Conservation (phyloP, 441 rosid species). For the Pelargonium cotyledonis region DNA sequence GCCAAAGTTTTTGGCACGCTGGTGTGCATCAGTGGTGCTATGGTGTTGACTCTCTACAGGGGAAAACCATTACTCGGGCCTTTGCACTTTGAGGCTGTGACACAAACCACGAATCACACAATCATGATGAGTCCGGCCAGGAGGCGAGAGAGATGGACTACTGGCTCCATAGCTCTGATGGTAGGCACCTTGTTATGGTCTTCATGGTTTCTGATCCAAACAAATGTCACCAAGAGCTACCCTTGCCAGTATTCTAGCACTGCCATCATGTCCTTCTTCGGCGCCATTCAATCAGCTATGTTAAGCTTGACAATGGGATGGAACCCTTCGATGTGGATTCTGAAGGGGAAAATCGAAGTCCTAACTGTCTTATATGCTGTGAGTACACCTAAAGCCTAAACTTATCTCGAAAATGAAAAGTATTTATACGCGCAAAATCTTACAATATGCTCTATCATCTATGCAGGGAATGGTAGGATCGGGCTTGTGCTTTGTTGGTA, state of each 20-base stretch:
- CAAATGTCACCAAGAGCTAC: constrained; percentile 36
- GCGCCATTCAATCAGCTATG: constrained; percentile 50
- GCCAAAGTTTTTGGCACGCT: constrained; percentile 48
- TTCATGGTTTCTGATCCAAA: constrained; percentile 56
- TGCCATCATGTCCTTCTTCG: constrained; percentile 47
- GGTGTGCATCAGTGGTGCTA: constrained; percentile 44
- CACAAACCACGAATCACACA: constrained; percentile 13
- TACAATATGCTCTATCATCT: background rate
- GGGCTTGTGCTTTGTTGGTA: constrained; percentile 50
- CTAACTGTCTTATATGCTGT: constrained; percentile 43
- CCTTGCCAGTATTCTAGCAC: constrained; percentile 59
- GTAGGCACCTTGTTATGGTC: constrained; percentile 46
- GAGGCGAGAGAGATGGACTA: constrained; percentile 36
- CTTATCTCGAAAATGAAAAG: background rate
- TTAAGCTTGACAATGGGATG: constrained; percentile 29
- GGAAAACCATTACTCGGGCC: constrained; percentile 38
- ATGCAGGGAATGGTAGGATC: constrained; percentile 55
- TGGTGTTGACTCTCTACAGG: constrained; percentile 39
- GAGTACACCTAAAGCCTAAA: constrained; percentile 14
- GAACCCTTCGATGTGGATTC: constrained; percentile 37
- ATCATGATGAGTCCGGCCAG: constrained; percentile 16
- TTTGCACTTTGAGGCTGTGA: constrained; percentile 13
- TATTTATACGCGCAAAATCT: background rate
- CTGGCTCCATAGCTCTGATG: constrained; percentile 41
- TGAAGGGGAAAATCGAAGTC: constrained; percentile 43